phyloP scores from a whole-genome alignment of 2,329 filamentous ascomycete genomes.

The Thelonectria discophora region DNA sequence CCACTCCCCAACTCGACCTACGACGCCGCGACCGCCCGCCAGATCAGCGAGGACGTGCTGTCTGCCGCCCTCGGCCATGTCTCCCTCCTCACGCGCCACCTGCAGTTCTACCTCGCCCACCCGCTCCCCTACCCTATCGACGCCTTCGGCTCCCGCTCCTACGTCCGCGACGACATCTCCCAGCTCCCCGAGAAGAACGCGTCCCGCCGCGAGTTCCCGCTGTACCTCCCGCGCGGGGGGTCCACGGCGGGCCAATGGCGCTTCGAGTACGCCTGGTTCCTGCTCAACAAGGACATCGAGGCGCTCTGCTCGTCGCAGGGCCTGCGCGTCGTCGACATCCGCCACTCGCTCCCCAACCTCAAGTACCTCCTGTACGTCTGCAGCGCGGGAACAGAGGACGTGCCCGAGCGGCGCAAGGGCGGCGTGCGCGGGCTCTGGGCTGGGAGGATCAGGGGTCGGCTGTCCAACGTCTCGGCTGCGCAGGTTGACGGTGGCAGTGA shows the following conservation, averaged over 20 bases:
- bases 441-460: conserved; percentile 54
- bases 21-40: conserved; percentile 57
- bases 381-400: conserved; percentile 75
- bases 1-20: conserved; percentile 83
- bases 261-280: conserved; percentile 95
- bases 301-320: conserved; percentile 70
- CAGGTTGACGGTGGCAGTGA: conserved; percentile 48
- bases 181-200: conserved; percentile 57
- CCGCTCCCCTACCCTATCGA: conserved; percentile 83
- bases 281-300: conserved; percentile 97
- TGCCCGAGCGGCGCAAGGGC: conserved; percentile 69
- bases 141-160: conserved; percentile 76
- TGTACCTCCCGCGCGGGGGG: conserved; percentile 72
- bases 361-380: conserved; percentile 93
- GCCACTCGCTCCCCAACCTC: conserved; percentile 91
- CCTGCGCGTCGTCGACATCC: conserved; percentile 84
- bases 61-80: conserved; percentile 85
- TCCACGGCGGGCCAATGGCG: conserved; percentile 80
- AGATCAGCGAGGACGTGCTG: conserved; percentile 72
- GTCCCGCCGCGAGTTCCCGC: conserved; percentile 76
- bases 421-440: conserved; percentile 68
- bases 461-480: conserved; percentile 42
- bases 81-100: conserved; percentile 75
- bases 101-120: conserved; percentile 84
- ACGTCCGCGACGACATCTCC: conserved; percentile 79